These are phyloP conservation scores for Oleoguttula mirabilis DNA, from an alignment of 495 filamentous ascomycete genomes.

Conservation along the genomic window DNA sequence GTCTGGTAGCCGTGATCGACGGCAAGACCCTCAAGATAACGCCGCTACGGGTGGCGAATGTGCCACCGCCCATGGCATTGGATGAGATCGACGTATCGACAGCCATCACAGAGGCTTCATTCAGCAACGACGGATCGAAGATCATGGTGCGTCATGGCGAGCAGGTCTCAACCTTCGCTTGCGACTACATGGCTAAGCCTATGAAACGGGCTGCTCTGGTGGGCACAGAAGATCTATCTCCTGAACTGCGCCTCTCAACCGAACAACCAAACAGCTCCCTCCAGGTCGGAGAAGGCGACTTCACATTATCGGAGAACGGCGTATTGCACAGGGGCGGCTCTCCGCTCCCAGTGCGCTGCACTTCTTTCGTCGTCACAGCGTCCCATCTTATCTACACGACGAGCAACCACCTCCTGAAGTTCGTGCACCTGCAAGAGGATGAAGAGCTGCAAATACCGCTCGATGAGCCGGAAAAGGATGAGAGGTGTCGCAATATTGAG, in stretches of 20 bases:
- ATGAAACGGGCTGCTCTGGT: constrained; percentile 3
- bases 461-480: constrained; percentile 84
- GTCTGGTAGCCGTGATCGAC: constrained; percentile 64
- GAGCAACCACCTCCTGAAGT: constrained; percentile 80
- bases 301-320: constrained; percentile 37
- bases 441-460: constrained; percentile 65
- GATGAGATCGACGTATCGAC: constrained; percentile 54
- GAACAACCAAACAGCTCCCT: background rate
- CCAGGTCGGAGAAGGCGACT: too few relatives aligned
- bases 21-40: constrained; percentile 64
- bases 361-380: constrained; percentile 74
- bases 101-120: constrained; percentile 60
- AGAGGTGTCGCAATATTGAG: constrained; percentile 85
- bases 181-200: constrained; percentile 31
- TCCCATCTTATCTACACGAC: constrained; percentile 84
- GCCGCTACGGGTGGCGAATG: constrained; percentile 66
- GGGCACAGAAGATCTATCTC: background rate
- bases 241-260: background rate
- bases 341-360: constrained; percentile 39
- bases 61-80: constrained; percentile 86
- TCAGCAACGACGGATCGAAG: constrained; percentile 50
- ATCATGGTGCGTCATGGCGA: constrained; percentile 60
- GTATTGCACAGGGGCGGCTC: constrained; percentile 42
- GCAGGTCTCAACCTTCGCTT: constrained; percentile 52
- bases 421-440: constrained; percentile 62